These are phyloP conservation scores for Lumnitzera racemosa DNA, from an alignment of 345 rosid species.

Conservation along the genomic window DNA sequence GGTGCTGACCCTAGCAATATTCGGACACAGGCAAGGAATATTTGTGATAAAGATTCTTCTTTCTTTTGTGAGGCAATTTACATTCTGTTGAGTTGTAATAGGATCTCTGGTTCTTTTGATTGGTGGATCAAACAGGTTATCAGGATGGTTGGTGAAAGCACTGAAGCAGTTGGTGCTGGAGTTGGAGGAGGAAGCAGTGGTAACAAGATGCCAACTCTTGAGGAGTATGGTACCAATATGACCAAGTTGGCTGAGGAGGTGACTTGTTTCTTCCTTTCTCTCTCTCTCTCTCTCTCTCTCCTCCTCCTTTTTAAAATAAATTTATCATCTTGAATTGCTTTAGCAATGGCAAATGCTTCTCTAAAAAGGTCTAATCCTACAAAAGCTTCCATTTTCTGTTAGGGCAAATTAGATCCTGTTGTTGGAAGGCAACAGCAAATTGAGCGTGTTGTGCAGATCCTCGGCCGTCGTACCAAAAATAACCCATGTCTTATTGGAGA, in stretches of 20 bases:
- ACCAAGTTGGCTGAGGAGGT: slow-evolving; percentile 99
- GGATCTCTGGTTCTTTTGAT: too few relatives aligned
- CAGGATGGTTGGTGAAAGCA: slow-evolving; percentile 97
- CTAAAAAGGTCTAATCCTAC: not conserved
- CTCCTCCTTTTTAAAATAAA: too few relatives aligned
- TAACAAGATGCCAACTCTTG: slow-evolving; percentile 96
- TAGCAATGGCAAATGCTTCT: too few relatives aligned
- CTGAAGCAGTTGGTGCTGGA: slow-evolving; percentile 68
- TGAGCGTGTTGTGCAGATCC: slow-evolving; percentile 88
- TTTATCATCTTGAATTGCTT: not conserved
- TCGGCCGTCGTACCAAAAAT: slow-evolving; percentile 96
- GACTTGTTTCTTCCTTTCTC: slow-evolving; percentile 8
- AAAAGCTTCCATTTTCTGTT: slow-evolving; percentile 8
- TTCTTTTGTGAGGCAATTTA: too few relatives aligned
- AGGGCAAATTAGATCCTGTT: slow-evolving; percentile 99
- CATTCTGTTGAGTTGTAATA: too few relatives aligned
- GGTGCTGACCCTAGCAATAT: slow-evolving; percentile 90
- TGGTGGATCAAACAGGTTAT: slow-evolving; percentile 48
- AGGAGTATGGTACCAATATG: slow-evolving; percentile 96
- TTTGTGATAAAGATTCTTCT: too few relatives aligned
- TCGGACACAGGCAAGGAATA: slow-evolving; percentile 74
- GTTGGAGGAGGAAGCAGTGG: slow-evolving; percentile 70
- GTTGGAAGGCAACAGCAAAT: slow-evolving; percentile 97
- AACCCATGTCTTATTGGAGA: slow-evolving; percentile 99
- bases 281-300: too few relatives aligned